phyloP scores from a whole-genome alignment of 2,329 filamentous ascomycete species.

The Ophiostoma montium region DNA sequence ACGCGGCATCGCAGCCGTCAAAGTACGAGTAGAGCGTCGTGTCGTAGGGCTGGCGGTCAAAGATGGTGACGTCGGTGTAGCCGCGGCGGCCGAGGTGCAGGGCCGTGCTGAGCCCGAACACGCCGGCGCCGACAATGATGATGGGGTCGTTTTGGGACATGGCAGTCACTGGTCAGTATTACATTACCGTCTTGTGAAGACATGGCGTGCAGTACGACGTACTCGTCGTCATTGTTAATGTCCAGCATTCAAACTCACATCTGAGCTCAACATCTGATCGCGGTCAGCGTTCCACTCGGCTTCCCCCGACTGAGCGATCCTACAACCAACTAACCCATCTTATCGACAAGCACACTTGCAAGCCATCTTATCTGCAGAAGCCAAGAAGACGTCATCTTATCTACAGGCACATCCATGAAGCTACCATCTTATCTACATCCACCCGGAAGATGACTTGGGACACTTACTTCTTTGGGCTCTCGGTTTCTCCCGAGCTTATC shows the following conservation, averaged over 20 bases:
- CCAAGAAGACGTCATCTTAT: no score
- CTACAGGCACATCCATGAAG: no score
- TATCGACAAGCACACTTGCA: not conserved
- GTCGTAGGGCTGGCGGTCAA: conserved; percentile 23
- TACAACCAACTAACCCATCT: not conserved
- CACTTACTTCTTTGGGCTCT: no score
- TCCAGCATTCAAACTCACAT: no score
- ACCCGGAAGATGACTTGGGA: no score
- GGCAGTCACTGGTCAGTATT: no score
- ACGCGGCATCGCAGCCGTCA: conserved; percentile 28
- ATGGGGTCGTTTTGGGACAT: not conserved
- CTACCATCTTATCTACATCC: no score
- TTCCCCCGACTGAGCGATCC: not conserved
- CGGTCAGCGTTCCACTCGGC: not conserved
- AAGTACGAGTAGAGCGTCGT: conserved; percentile 26
- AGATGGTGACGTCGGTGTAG: conserved; percentile 29
- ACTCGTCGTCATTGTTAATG: not conserved
- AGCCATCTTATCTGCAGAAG: no score
- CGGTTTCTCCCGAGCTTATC: no score
- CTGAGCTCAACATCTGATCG: no score
- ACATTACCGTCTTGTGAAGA: no score
- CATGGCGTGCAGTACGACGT: no score
- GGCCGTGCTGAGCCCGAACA: conserved; percentile 21
- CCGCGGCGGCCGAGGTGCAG: conserved; percentile 29
- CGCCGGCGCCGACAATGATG: conserved; percentile 15